Base-by-base conservation (phyloP, 257 asterid species). In the Solanum chilense region DNA sequence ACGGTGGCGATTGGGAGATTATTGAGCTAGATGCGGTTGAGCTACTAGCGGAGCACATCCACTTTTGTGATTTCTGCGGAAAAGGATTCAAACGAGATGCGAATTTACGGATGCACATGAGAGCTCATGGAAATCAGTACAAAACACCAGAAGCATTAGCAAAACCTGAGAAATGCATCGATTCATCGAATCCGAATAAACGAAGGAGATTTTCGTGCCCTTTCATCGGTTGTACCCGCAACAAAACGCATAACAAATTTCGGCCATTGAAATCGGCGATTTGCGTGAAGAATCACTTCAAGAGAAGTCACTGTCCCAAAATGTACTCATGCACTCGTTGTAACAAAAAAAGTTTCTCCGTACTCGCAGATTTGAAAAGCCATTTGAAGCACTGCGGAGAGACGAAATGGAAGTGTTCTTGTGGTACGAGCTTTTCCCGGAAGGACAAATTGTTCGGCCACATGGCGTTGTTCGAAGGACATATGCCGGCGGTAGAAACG, bases 71-170 rank as follows among this genome's bases (percentile, higher is more conserved):
- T 86, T 90, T 93, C 42, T 97, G 99, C 33, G 99, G 98, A 21
- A 97, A 97, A 68, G 99, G 98, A n/a, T 97, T 97, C 89, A 97
- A 97, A 81, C 90, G 98, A 31, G 99, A 97, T 86, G 99, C 99
- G 29, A 97, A 97, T 92, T 85, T 95, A 83, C 82, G 99, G 95
- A 97, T 97, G 99, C 99, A 97, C 82, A 97, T 97, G 99, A 86
- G 99, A 76, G 98, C 99, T 9, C 99, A 97, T 33, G 98, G 98
- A 42, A 91, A 95, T 49, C 96, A 89, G 82, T 97, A 90, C 94
- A 97, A 95, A 92, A 97, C 98, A 6, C 84, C 89, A 5, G 96
- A 93, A 84, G 99, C 99, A 11, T 69, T 97, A 83, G 92, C 97
- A 49, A 94, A 92, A 88, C 98, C 99, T 11, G 94, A 88, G 0